Percentiles rank a stretch among this genome's conserved stretches.
Evolutionary conservation across 1,139 yeast genomes (phyloP).

Genomic region (Entelexis paramagnoliae): DNA sequence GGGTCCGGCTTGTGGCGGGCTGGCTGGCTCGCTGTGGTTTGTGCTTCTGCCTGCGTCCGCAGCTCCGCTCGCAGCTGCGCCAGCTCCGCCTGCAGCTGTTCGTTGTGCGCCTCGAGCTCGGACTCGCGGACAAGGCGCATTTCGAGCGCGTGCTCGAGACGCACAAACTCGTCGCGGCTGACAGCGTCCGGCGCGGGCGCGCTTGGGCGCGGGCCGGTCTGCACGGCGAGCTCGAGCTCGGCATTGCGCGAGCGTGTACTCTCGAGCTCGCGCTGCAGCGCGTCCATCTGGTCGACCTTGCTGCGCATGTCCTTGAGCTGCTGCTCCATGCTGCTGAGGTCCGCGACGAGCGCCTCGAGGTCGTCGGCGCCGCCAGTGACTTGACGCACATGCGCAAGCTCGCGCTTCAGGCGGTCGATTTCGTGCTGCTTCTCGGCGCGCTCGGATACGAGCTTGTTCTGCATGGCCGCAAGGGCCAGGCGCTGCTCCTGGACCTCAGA

Average conservation of each 20-base stretch:
- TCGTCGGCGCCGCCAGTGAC: conserved; percentile 20
- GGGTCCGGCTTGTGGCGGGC: too few relatives aligned
- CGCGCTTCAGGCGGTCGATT: conserved; percentile 17
- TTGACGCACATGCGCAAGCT: conserved; percentile 14
- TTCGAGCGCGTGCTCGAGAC: conserved; percentile 30
- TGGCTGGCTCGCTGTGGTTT: not conserved
- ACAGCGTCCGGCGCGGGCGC: not conserved
- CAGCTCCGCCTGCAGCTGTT: conserved; percentile 9
- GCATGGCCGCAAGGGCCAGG: conserved; percentile 24
- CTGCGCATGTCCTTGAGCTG: conserved; percentile 18
- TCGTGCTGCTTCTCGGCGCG: conserved; percentile 19
- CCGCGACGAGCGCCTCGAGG: conserved; percentile 19
- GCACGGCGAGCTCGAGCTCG: conserved; percentile 11
- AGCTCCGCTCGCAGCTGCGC: not conserved
- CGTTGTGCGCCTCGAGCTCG: conserved; percentile 17
- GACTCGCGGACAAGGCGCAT: conserved; percentile 27
- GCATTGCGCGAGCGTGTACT: conserved; percentile 16
- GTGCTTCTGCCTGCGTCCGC: not conserved
- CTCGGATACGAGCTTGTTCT: conserved; percentile 23
- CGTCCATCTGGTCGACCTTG: conserved; percentile 17
- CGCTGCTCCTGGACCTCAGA: conserved; percentile 24
- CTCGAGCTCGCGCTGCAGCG: conserved; percentile 21
- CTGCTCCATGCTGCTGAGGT: conserved; percentile 19
- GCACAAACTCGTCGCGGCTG: conserved; percentile 24
- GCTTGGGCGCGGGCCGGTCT: not conserved